Base-by-base conservation (phyloP, 805 yeast genomes). In the Pichia phayaonensis region DNA sequence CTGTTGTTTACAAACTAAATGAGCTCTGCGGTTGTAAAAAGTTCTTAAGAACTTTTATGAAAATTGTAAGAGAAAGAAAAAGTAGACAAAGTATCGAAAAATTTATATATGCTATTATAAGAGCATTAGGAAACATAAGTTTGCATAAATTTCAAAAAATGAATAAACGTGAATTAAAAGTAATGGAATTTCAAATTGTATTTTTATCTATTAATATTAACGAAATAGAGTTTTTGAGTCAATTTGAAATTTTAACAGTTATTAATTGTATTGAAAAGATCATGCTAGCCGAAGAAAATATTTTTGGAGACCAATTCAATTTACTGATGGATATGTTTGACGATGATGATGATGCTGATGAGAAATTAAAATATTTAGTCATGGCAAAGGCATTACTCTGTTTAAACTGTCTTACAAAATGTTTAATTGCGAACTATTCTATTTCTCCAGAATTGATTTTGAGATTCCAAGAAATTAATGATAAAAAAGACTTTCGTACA, bases 221-320 rank as follows among this genome's bases (percentile, higher is more conserved):
- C 1, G 61, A 59, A 2, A 57, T 74, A 16, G 67, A 66, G 2
- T 72, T 80, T 42, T 55, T 58, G 0, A 67, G 73, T 0, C 60
- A 72, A 44, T 87, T 83, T 49, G 88, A 84, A 47, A 73, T 79
- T 0, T 71, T 75, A 44, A 52, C 68, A 0, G 29, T 82, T 1
- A 57, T 79, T 3, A 62, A 66, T 43, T 72, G 68, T 1, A 58
- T 82, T 36, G 81, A 81, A 49, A 61, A 70, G 42, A 52, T 72
- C 0, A 56, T 78, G 2, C 59, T 73, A 1, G 63, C 68, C 4
- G 73, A 73, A 41, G 81, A 78, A 2, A 56, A 68, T 21, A 70
- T 70, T 24, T 52, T 51, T 27, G 40, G 42, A 3, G 50, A 44
- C n/a, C 50, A 47, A 20, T 51, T 40, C 12, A 44, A 40, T 7